Percentiles rank a stretch among this genome's conserved stretches.
Conservation (phyloP, 164 flowering plant species). For the Protea cynaroides region DNA sequence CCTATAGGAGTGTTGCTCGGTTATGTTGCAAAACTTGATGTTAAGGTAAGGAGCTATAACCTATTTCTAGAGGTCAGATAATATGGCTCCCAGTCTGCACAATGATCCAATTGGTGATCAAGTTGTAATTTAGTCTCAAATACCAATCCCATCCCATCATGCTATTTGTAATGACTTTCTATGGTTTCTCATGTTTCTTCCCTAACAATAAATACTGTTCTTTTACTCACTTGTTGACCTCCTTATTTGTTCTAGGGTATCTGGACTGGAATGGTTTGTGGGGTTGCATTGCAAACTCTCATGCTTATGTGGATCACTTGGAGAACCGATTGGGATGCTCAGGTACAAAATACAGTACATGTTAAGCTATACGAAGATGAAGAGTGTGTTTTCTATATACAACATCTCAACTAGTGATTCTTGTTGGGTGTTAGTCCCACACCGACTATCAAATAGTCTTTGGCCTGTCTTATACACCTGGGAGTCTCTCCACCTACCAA, state of each 20-base stretch:
- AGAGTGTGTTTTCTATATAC: too few relatives aligned
- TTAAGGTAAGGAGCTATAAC: slow-evolving; percentile 18
- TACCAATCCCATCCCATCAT: background rate
- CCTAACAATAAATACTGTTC: background rate
- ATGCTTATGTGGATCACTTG: slow-evolving; percentile 26
- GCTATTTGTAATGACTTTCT: background rate
- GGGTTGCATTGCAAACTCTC: slow-evolving; percentile 23
- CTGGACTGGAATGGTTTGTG: slow-evolving; percentile 37
- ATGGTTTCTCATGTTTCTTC: background rate
- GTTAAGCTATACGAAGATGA: too few relatives aligned
- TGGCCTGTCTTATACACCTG: too few relatives aligned
- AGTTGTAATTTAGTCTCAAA: background rate
- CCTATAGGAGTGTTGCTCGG: slow-evolving; percentile 43
- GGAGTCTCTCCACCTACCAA: too few relatives aligned
- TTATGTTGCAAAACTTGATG: slow-evolving; percentile 19
- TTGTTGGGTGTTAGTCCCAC: too few relatives aligned
- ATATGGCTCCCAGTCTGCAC: too few relatives aligned
- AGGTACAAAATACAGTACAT: slow-evolving; percentile 17
- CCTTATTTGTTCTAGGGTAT: slow-evolving; percentile 21
- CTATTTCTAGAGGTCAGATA: too few relatives aligned
- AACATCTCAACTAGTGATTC: too few relatives aligned
- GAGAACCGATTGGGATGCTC: slow-evolving; percentile 32
- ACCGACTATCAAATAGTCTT: too few relatives aligned
- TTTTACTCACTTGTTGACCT: background rate
- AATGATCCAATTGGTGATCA: too few relatives aligned